Evolutionary conservation across 2,329 filamentous ascomycete genomes (phyloP), one percentile per base, ranked within the genome.

Genomic region (Microdochium nivale): DNA sequence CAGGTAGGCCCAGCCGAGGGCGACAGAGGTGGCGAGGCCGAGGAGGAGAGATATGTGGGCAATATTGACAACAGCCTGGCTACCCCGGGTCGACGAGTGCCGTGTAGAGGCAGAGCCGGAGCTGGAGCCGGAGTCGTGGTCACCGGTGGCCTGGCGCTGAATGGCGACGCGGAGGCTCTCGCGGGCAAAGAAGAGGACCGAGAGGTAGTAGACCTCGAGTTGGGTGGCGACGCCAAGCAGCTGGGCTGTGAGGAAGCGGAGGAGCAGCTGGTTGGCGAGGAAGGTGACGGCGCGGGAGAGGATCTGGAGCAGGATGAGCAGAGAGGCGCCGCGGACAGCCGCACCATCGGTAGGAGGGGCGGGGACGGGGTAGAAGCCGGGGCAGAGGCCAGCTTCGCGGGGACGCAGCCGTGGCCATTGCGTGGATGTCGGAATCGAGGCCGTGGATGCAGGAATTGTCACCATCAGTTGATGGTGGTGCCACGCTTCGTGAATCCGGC

Each of bases 161-260:
- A 96, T 81, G 25, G 92, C 90, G n/a, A 96, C 86, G 16, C 94
- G 86, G 48, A 97, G 73, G 61, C 87, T 92, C 70, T 99, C 94
- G 37, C 94, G 81, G 0, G 94, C 87, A 63, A 99, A 97, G 68
- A 95, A 96, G 1, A 99, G 78, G n/a, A 95, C 85, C 0, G 90
- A 90, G 46, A 95, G 86, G 54, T 92, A 91, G 67, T 91, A 96
- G 1, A 97, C 83, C 62, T 99, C 94, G 2, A 99, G 79, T 67
- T 96, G 94, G 0, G 91, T 86, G 2, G 91, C 87, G 4, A 95
- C 77, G 5, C 92, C 94, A 1, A 99, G 79, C 0, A 95, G 77
- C 53, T 86, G 80, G 0, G 94, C 91, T 1, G 90, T 95, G 46
- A 97, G 74, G 65, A 88, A 92, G 33, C 92, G 88, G 8, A 99